Evolutionary conservation across 345 rosid species (phyloP), one percentile per base, ranked within the genome.

Genomic region (Eucalyptus caleyi): DNA sequence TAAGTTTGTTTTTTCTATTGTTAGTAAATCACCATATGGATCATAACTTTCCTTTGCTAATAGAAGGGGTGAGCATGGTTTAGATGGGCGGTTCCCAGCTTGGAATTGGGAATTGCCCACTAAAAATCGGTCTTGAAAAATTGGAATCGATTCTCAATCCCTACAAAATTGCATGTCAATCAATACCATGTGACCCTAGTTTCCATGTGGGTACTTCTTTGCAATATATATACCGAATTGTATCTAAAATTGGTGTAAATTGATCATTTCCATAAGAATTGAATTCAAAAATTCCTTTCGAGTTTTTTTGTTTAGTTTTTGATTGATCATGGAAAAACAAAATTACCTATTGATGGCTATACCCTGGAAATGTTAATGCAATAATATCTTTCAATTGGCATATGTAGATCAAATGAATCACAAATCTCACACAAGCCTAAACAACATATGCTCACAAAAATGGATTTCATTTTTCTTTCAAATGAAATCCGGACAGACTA

Each of bases 1-100:
- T 30, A 30, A 62, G 18, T 62, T 62, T 62, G 16, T 62, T 62
- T 30, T 30, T 30, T 30, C 37, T 62, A 30, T 62, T 30, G 18
- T 62, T 30, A n/a, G 19, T 14, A 62, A 62, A 0, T 62, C 34
- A 62, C 37, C 34, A 11, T n/a, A 62, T 30, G 72, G 19, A 13
- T n/a, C 9, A 4, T 30, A 7, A 24, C 72, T 62, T 62, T 30
- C 72, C 72, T 62, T 62, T 30, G 59, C 59, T 53, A 53, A 53
- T 53, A 21, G 11, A 53, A 21, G 2, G 1, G 30, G 14, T 9
- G 62, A 24, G 62, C 6, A 56, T 56, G 62, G 62, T 56, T 13
- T 26, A 23, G 0, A 26, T 56, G 3, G 30, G 13, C 3, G 1
- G 6, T 56, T 56, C 13, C 13, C 30, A 0, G 1, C 14, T 24